These are phyloP conservation scores for Ascochyta koolunga DNA, from an alignment of 2,329 filamentous ascomycete genomes.

Conservation along the genomic window DNA sequence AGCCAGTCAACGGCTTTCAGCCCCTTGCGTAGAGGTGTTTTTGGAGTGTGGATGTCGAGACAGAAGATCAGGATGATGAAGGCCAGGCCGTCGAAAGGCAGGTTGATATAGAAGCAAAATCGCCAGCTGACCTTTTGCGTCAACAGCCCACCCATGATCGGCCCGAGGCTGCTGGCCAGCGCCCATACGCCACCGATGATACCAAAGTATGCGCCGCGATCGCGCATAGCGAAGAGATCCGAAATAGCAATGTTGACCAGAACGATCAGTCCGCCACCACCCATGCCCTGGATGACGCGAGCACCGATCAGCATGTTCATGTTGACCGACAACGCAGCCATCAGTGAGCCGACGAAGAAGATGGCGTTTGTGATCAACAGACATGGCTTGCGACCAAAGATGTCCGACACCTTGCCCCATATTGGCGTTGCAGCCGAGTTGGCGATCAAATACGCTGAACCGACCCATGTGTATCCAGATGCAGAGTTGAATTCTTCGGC, in stretches of 20 bases:
- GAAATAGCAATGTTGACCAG: slow-evolving; percentile 68
- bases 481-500: slow-evolving; percentile 58
- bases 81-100: slow-evolving; percentile 65
- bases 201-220: slow-evolving; percentile 66
- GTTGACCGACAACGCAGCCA: slow-evolving; percentile 64
- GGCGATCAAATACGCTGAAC: slow-evolving; percentile 58
- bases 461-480: slow-evolving; percentile 61
- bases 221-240: slow-evolving; percentile 67
- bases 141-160: slow-evolving; percentile 70
- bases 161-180: slow-evolving; percentile 68
- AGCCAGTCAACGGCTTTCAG: slow-evolving; percentile 70
- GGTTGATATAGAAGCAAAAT: slow-evolving; percentile 66
- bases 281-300: slow-evolving; percentile 67
- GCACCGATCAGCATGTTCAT: slow-evolving; percentile 68
- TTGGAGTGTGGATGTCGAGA: slow-evolving; percentile 70
- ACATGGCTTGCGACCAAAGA: slow-evolving; percentile 69
- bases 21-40: slow-evolving; percentile 66
- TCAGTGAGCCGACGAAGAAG: slow-evolving; percentile 67
- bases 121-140: slow-evolving; percentile 66
- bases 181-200: slow-evolving; percentile 72
- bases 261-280: slow-evolving; percentile 68
- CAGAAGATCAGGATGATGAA: slow-evolving; percentile 64
- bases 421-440: slow-evolving; percentile 59
- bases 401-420: slow-evolving; percentile 70
- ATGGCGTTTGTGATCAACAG: slow-evolving; percentile 64